Conservation (phyloP, 2,329 filamentous ascomycete genomes). For the Hymenoscyphus albidus region DNA sequence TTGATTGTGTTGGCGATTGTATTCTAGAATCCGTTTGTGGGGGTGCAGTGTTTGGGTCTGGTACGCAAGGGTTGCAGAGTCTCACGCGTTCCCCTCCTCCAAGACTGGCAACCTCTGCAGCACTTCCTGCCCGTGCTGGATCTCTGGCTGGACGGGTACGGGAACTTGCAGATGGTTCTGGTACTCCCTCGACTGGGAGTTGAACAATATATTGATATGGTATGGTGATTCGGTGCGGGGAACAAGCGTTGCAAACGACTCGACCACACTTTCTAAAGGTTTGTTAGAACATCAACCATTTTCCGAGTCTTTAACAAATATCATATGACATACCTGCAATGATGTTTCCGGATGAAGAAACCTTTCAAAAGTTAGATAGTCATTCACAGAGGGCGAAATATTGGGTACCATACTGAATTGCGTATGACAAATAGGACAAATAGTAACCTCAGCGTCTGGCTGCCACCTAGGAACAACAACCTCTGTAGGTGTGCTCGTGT, state of each 20-base stretch:
- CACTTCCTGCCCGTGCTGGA: slow-evolving; percentile 21
- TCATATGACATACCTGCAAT: slow-evolving; percentile 66
- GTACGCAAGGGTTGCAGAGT: slow-evolving; percentile 70
- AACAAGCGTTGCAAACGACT: slow-evolving; percentile 86
- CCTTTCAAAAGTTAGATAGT: slow-evolving; percentile 21
- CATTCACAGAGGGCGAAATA: background rate
- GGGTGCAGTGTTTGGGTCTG: slow-evolving; percentile 61
- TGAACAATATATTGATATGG: slow-evolving; percentile 89
- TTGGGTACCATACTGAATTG: slow-evolving; percentile 56
- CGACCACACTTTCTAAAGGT: slow-evolving; percentile 74
- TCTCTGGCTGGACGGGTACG: slow-evolving; percentile 18
- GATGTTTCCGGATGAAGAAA: slow-evolving; percentile 85
- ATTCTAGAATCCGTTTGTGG: slow-evolving; percentile 35
- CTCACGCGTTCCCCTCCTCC: slow-evolving; percentile 65
- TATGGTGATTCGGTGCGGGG: slow-evolving; percentile 91
- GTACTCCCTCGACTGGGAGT: slow-evolving; percentile 47
- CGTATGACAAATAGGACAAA: slow-evolving; percentile 78
- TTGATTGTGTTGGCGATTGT: slow-evolving; percentile 10
- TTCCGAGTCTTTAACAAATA: background rate
- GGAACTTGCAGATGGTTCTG: slow-evolving; percentile 38
- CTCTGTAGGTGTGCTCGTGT: slow-evolving; percentile 2
- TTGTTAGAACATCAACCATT: slow-evolving; percentile 8
- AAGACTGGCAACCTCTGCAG: slow-evolving; percentile 35
- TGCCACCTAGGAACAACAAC: slow-evolving; percentile 76
- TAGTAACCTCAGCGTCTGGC: slow-evolving; percentile 75